phyloP scores from a whole-genome alignment of 2,329 filamentous ascomycete genomes.

The Lachnellula occidentalis region DNA sequence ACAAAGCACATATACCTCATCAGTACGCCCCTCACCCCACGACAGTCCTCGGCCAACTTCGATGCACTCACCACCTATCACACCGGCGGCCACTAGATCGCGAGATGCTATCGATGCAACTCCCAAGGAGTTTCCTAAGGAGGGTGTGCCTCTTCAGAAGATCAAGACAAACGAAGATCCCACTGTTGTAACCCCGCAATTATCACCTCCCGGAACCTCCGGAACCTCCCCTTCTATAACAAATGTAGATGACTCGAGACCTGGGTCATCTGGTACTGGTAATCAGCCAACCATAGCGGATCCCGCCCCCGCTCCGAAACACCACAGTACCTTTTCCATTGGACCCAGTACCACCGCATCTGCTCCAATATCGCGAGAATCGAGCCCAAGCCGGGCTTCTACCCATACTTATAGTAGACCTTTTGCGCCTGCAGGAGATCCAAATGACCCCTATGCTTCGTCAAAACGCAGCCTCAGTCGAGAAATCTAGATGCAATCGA shows the following conservation, averaged over 20 bases:
- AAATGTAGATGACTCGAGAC: constrained; percentile 26
- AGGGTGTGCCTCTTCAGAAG: constrained; percentile 32
- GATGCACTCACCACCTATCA: constrained; percentile 84
- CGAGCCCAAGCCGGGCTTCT: constrained; percentile 57
- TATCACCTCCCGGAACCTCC: constrained; percentile 52
- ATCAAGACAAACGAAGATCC: constrained; percentile 35
- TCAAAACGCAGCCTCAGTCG: constrained; percentile 67
- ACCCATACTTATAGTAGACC: constrained; percentile 64
- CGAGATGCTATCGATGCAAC: constrained; percentile 40
- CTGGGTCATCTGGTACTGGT: constrained; percentile 29
- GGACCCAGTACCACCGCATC: constrained; percentile 32
- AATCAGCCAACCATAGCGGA: constrained; percentile 22
- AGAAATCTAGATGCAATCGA: constrained; percentile 65
- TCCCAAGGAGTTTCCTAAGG: too few relatives aligned
- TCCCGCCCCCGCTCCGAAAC: constrained; percentile 15
- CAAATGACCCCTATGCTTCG: constrained; percentile 82
- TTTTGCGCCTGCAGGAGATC: constrained; percentile 72
- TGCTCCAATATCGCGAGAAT: constrained; percentile 53
- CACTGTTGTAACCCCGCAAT: constrained; percentile 61
- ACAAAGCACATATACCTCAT: constrained; percentile 59
- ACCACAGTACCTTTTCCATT: constrained; percentile 28
- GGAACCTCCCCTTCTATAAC: constrained; percentile 40
- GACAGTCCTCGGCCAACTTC: constrained; percentile 62
- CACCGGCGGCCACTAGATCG: constrained; percentile 70
- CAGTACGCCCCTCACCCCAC: constrained; percentile 59